Conservation (phyloP, 768 basidiomycete species). For the Leccinum uliginosum region DNA sequence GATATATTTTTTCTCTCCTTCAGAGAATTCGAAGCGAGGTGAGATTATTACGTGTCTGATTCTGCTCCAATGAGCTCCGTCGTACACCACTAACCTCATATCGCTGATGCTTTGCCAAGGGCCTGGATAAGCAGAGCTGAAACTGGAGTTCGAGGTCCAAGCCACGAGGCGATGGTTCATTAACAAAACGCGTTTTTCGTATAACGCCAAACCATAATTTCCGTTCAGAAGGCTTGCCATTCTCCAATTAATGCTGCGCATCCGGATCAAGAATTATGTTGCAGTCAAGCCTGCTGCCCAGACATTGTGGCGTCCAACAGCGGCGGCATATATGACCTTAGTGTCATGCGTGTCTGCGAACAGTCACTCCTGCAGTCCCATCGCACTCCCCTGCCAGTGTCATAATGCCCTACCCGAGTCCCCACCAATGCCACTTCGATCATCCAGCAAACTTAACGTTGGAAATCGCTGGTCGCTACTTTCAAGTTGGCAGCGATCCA, state of each 20-base stretch:
- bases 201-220: background rate
- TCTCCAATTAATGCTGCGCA: background rate
- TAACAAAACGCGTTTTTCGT: background rate
- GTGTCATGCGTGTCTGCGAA: background rate
- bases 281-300: background rate
- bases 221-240: background rate
- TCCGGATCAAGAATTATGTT: background rate
- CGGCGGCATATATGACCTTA: background rate
- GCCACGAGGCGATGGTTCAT: background rate
- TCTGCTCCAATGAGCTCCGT: too few relatives aligned
- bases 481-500: background rate
- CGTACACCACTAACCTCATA: background rate
- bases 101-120: background rate
- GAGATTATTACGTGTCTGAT: too few relatives aligned
- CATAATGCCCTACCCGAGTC: background rate
- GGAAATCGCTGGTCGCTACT: background rate
- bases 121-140: background rate
- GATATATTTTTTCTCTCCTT: too few relatives aligned
- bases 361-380: background rate
- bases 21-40: too few relatives aligned
- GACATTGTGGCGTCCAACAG: background rate
- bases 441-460: background rate
- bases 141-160: background rate
- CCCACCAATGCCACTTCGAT: background rate
- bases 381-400: background rate